These are phyloP conservation scores for Dionaea muscipula DNA, from an alignment of 179 eudicot genomes.

Conservation along the genomic window DNA sequence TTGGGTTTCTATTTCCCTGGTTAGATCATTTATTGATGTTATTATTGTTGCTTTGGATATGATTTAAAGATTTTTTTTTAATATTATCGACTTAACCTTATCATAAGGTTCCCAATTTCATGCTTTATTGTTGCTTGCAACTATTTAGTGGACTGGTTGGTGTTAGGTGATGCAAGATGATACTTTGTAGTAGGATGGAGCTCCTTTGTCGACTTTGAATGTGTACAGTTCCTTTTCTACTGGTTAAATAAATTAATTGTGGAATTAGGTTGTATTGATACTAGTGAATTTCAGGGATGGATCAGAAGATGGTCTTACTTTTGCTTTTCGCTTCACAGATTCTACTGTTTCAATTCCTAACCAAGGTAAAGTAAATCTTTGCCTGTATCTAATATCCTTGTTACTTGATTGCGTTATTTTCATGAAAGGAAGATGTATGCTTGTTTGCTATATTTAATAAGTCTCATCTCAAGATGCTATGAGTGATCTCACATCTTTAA, in stretches of 20 bases:
- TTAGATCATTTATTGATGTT: too few species aligned
- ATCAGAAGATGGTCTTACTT: constrained; percentile 80
- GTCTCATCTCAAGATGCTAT: too few species aligned
- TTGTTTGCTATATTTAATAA: too few species aligned
- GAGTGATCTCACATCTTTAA: too few species aligned
- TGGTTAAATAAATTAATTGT: background rate
- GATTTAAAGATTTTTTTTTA: too few species aligned
- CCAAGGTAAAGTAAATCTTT: constrained; percentile 48
- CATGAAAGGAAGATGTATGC: too few species aligned
- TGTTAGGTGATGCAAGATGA: background rate
- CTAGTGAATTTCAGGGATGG: constrained; percentile 52
- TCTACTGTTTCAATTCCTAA: constrained; percentile 59
- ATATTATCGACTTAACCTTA: too few species aligned
- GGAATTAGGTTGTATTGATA: constrained; percentile 9
- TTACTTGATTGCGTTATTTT: background rate
- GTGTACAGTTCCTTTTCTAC: background rate
- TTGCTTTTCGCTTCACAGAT: constrained; percentile 90
- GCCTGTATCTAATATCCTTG: background rate
- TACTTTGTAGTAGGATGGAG: background rate
- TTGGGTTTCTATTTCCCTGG: too few species aligned
- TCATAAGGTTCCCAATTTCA: too few species aligned
- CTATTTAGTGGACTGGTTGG: too few species aligned
- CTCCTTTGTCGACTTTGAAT: background rate
- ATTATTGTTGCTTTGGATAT: too few species aligned
- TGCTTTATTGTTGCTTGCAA: too few species aligned